These are phyloP conservation scores for Austroboletus olivaceoglutinosus DNA, from an alignment of 1,284 basidiomycete genomes.

Conservation along the genomic window DNA sequence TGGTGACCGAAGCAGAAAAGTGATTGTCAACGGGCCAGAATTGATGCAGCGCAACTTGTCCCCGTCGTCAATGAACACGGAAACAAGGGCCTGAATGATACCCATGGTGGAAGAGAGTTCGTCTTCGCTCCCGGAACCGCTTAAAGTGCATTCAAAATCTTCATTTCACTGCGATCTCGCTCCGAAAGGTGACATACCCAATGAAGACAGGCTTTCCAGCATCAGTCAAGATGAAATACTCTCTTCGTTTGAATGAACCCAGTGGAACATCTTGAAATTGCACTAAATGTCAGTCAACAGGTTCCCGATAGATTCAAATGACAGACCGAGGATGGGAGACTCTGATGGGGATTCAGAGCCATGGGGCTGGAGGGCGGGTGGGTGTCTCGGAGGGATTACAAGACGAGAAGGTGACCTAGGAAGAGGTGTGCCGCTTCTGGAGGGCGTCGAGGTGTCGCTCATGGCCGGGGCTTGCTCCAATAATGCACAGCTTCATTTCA, in stretches of 20 bases:
- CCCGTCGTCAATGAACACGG: constrained; percentile 82
- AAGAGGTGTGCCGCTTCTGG: constrained; percentile 36
- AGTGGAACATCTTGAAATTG: constrained; percentile 22
- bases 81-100: constrained; percentile 93
- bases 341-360: constrained; percentile 22
- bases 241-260: constrained; percentile 56
- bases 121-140: constrained; percentile 51
- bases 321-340: constrained; percentile 14
- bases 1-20: constrained; percentile 82
- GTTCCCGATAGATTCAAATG: constrained; percentile 1
- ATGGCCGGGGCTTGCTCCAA: constrained; percentile 13
- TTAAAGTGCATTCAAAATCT: constrained; percentile 22
- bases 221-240: constrained; percentile 91
- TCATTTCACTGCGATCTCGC: neutral
- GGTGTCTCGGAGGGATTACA: constrained; percentile 41
- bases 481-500: neutral
- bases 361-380: constrained; percentile 47
- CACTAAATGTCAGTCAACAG: constrained; percentile 5
- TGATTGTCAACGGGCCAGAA: constrained; percentile 73
- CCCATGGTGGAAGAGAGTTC: constrained; percentile 81
- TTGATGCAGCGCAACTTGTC: constrained; percentile 82
- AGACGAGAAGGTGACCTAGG: constrained; percentile 42
- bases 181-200: constrained; percentile 46
- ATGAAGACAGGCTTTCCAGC: constrained; percentile 93
- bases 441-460: constrained; percentile 33